These are phyloP conservation scores for Collariella sp. DNA, from an alignment of 495 filamentous ascomycete species.

Conservation along the genomic window DNA sequence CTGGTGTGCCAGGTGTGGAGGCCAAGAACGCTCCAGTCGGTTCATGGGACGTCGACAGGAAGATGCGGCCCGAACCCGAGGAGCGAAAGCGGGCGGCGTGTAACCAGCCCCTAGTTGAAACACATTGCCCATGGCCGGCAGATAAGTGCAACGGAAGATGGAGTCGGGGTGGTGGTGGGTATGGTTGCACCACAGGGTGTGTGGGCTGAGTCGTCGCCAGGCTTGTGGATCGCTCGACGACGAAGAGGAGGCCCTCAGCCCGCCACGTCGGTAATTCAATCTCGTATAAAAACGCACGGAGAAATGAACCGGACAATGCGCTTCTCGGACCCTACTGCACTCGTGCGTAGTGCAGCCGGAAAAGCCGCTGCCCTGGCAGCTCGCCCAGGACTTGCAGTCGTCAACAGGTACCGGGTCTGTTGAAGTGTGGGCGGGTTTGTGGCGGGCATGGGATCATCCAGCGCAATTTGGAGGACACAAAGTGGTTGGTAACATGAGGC, in stretches of 20 bases:
- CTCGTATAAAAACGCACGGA: background rate
- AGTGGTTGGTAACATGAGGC: no score
- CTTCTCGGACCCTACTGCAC: background rate
- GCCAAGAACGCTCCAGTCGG: background rate
- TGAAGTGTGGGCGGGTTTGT: background rate
- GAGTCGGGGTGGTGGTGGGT: background rate
- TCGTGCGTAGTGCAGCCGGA: background rate
- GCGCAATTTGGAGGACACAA: no score
- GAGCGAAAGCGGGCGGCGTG: background rate
- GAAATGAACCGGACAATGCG: background rate
- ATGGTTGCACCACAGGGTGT: background rate
- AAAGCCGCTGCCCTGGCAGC: background rate
- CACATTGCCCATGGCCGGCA: background rate
- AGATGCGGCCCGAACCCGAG: conserved; percentile 3
- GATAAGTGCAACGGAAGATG: background rate
- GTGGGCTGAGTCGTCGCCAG: background rate
- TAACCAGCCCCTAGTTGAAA: background rate
- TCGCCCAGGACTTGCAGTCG: background rate
- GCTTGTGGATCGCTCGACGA: background rate
- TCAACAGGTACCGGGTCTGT: no score
- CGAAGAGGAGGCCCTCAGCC: background rate
- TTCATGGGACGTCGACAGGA: background rate
- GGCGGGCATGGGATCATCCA: no score
- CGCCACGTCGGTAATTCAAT: background rate
- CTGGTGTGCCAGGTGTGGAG: background rate